A percentile compares a stretch with the other conserved stretches of the same genome.
phyloP scores from a whole-genome alignment of 169 alveolate genomes.

The Cryptosporidium tyzzeri region DNA sequence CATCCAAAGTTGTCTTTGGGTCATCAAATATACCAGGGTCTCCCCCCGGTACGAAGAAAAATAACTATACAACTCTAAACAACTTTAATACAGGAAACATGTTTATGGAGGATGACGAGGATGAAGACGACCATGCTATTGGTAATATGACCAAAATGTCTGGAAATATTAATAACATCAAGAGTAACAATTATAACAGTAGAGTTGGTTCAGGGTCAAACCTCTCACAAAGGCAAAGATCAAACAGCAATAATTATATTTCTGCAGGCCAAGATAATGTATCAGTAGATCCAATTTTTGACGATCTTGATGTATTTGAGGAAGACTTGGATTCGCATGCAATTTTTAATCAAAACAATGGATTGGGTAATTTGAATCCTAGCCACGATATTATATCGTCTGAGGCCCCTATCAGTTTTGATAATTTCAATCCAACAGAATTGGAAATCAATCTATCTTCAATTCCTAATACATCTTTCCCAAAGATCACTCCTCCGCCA shows the following conservation, averaged over 20 bases:
- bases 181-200: background rate
- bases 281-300: slow-evolving; percentile 23
- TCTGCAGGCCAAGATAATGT: slow-evolving; percentile 10
- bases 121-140: slow-evolving; percentile 23
- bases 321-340: slow-evolving; percentile 66
- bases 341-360: slow-evolving; percentile 28
- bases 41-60: slow-evolving; percentile 12
- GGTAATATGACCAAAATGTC: slow-evolving; percentile 3
- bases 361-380: background rate
- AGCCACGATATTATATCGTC: slow-evolving; percentile 5
- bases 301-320: slow-evolving; percentile 68
- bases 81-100: slow-evolving; percentile 10
- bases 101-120: slow-evolving; percentile 74
- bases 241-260: background rate
- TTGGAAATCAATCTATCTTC: slow-evolving; percentile 1
- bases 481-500: slow-evolving; percentile 65
- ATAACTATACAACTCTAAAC: slow-evolving; percentile 35
- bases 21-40: slow-evolving; percentile 11
- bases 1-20: slow-evolving; percentile 27
- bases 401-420: slow-evolving; percentile 8
- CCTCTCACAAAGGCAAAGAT: slow-evolving; percentile 57
- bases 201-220: slow-evolving; percentile 17
- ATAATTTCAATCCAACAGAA: slow-evolving; percentile 33
- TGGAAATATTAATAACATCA: background rate
- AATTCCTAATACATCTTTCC: slow-evolving; percentile 10